A percentile compares a stretch with the other conserved stretches of the same genome.
Conservation (phyloP, 2,329 filamentous ascomycete genomes). For the Microascus cirrosus region DNA sequence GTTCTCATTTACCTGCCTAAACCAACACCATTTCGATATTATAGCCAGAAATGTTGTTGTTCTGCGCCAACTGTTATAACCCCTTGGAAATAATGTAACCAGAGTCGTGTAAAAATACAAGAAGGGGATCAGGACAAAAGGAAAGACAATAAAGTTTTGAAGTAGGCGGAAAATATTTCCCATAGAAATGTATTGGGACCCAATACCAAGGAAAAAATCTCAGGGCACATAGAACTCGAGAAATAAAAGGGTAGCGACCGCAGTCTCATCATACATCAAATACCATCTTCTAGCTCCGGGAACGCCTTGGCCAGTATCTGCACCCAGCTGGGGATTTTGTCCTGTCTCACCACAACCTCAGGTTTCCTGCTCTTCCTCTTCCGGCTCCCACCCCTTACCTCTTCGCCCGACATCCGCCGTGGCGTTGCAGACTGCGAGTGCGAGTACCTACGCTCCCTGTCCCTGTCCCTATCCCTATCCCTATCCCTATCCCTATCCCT, state of each 20-base stretch:
- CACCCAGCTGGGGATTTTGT: neutral
- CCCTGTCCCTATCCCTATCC: neutral
- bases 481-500: neutral
- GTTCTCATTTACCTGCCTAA: neutral
- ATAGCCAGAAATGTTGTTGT: neutral
- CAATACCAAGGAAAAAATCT: neutral
- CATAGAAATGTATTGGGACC: neutral
- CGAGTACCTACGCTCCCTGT: neutral
- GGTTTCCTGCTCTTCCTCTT: neutral
- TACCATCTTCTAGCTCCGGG: neutral
- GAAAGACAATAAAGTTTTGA: neutral
- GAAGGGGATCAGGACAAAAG: neutral
- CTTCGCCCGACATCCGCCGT: neutral
- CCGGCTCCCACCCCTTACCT: neutral
- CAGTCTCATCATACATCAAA: neutral
- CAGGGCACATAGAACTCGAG: neutral
- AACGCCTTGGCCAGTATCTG: neutral
- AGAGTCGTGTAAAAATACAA: neutral
- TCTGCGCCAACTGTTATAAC: neutral
- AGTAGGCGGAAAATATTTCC: neutral
- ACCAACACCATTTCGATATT: neutral
- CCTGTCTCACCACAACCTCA: neutral
- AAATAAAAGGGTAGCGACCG: neutral
- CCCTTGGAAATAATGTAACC: no score
- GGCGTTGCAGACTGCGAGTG: neutral